Base-by-base conservation (phyloP, 805 yeast species). In the Blastobotrys peoriensis region DNA sequence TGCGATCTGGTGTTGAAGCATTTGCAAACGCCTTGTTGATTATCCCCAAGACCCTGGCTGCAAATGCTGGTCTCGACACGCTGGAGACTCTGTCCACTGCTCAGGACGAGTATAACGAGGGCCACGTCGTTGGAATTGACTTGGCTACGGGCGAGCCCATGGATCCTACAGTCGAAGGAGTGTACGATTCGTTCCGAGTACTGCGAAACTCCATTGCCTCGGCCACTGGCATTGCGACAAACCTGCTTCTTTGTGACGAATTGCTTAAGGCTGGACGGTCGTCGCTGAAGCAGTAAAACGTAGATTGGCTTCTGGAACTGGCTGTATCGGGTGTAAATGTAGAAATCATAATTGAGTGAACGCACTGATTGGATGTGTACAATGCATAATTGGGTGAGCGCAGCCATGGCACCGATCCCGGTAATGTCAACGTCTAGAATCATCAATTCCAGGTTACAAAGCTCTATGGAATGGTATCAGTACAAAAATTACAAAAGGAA, bases 161-260 rank as follows among this genome's bases (percentile, higher is more conserved):
- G 77, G 97, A 91, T 61, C 97, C 98, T 40, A 75, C 86, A 5
- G 75, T 85, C 43, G 96, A 86, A 61, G 98, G 98, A 49, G 79
- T 93, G 47, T 93, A 96, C 95, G 99, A 93, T 67, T 85, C 95
- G 20, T 93, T 78, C 70, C 74, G 98, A 54, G 98, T 93, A 33
- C 70, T 93, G 48, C 80, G 98, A 69, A 93, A 93, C 63, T 95
- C 96, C 6, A 72, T 93, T 43, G 79, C 88, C 41, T 81, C 95
- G 38, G 96, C 98, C 33, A 83, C 94, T 1, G 95, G 96, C 43
- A 93, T 93, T 58, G 91, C 98, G 1, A 81, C 93, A 51, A 93
- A 93, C 63, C 70, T 93, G 58, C 74, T 93, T 53, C 73, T 93
- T 51, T 93, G 98, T 71, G 99, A 93, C 68, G 98, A 93, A 68